Evolutionary conservation across 2,329 filamentous ascomycete species (phyloP).

Genomic region (Elsinoe batatas): DNA sequence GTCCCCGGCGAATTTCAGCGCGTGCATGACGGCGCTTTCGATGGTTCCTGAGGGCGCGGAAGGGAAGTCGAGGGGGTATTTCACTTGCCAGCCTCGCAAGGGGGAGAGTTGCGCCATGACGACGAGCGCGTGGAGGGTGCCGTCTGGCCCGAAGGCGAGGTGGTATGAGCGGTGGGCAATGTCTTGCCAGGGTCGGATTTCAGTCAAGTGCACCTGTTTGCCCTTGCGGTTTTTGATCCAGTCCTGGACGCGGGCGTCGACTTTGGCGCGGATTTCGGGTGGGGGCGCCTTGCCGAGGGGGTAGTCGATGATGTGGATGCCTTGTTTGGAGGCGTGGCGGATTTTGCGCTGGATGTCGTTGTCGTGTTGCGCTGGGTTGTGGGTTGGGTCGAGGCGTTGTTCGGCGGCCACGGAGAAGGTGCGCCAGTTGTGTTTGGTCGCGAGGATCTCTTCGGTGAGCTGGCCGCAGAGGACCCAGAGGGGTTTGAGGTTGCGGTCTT

Average conservation of each 20-base stretch:
- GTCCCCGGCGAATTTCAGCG: constrained; percentile 52
- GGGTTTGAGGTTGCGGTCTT: constrained; percentile 62
- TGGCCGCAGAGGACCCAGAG: constrained; percentile 82
- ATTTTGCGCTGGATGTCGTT: constrained; percentile 63
- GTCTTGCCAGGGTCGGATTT: constrained; percentile 83
- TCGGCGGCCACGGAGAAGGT: constrained; percentile 82
- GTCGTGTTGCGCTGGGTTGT: constrained; percentile 58
- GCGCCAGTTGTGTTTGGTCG: constrained; percentile 72
- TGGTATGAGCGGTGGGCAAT: constrained; percentile 76
- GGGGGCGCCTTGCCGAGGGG: constrained; percentile 53
- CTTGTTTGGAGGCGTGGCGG: constrained; percentile 70
- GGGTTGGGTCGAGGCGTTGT: constrained; percentile 68
- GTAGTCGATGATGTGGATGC: constrained; percentile 68
- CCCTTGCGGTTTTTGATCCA: constrained; percentile 77
- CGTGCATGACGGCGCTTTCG: constrained; percentile 67
- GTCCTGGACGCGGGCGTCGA: constrained; percentile 63
- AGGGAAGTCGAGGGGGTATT: constrained; percentile 93
- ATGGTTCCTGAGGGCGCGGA: constrained; percentile 77
- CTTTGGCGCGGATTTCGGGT: constrained; percentile 57
- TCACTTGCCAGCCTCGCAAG: constrained; percentile 81
- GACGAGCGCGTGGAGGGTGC: constrained; percentile 65
- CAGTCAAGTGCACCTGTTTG: constrained; percentile 79
- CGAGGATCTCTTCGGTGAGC: constrained; percentile 70
- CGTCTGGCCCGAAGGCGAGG: constrained; percentile 63
- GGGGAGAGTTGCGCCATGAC: constrained; percentile 74